Percentiles rank a stretch among this genome's conserved stretches.
Evolutionary conservation across 768 basidiomycete genomes (phyloP).

Genomic region (Mycena polygramma): DNA sequence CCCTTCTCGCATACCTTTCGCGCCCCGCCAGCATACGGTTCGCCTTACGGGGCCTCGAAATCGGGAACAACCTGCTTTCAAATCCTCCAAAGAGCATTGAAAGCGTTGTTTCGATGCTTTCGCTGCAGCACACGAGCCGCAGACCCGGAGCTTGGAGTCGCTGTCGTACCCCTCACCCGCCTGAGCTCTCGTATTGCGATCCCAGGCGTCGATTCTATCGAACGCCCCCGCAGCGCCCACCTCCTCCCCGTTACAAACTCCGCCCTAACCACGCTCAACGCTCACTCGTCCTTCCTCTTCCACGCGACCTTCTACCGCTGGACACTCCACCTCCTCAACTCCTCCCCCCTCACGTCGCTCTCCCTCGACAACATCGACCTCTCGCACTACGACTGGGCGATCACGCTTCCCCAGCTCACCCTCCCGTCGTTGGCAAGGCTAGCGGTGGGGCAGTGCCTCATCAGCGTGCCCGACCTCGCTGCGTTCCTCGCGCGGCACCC

Average conservation of each 20-base stretch:
- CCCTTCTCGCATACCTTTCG: conserved; percentile 11
- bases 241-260: not conserved
- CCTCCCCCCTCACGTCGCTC: conserved; percentile 26
- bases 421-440: conserved; percentile 4
- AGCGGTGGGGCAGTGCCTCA: conserved; percentile 8
- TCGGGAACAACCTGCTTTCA: not conserved
- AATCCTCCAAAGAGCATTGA: not conserved
- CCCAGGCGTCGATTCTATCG: not conserved
- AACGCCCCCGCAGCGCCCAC: not conserved
- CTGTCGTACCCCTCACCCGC: not conserved
- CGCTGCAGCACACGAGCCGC: not conserved
- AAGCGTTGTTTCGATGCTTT: not conserved
- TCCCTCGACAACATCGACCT: conserved; percentile 28
- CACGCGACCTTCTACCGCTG: conserved; percentile 21
- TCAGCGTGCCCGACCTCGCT: conserved; percentile 24
- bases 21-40: not conserved
- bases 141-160: too few species aligned
- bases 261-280: conserved; percentile 9
- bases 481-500: conserved; percentile 28
- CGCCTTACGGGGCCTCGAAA: not conserved
- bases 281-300: conserved; percentile 28
- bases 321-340: conserved; percentile 25
- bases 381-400: conserved; percentile 28
- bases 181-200: not conserved
- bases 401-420: conserved; percentile 19